Conservation (phyloP, 345 rosid genomes). For the Brassica carinata region DNA sequence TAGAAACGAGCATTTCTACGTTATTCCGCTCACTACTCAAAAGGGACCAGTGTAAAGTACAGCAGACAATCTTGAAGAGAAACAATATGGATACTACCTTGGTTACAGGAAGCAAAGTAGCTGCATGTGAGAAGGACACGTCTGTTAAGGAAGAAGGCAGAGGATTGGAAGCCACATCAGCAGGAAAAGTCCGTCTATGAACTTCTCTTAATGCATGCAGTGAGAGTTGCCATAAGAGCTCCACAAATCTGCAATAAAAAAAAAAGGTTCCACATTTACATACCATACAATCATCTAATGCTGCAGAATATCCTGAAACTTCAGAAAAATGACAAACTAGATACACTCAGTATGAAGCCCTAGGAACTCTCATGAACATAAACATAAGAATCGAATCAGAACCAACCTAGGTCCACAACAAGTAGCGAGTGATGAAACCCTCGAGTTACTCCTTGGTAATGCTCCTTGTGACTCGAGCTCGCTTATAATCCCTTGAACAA, state of each 20-base stretch:
- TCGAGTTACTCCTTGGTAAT: constrained; percentile 94
- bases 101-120: constrained; percentile 95
- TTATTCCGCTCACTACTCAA: constrained; percentile 10
- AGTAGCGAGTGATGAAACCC: constrained; percentile 99
- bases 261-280: neutral
- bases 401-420: constrained; percentile 97
- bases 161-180: constrained; percentile 84
- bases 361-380: neutral
- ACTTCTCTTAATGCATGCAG: constrained; percentile 96
- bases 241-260: constrained; percentile 82
- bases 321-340: constrained; percentile 4
- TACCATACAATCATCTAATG: constrained; percentile 2
- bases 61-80: neutral
- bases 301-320: neutral
- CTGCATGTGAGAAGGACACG: constrained; percentile 97
- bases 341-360: neutral
- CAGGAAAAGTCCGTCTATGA: constrained; percentile 88
- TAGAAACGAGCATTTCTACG: neutral
- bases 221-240: constrained; percentile 98
- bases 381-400: neutral
- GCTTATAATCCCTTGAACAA: constrained; percentile 95
- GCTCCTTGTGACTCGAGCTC: constrained; percentile 99
- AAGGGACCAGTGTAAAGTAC: neutral
- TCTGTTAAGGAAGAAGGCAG: constrained; percentile 95
- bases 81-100: constrained; percentile 52